Evolutionary conservation across 176 grass and related monocot species (phyloP).

Genomic region (Hsuehochloa calcarea): DNA sequence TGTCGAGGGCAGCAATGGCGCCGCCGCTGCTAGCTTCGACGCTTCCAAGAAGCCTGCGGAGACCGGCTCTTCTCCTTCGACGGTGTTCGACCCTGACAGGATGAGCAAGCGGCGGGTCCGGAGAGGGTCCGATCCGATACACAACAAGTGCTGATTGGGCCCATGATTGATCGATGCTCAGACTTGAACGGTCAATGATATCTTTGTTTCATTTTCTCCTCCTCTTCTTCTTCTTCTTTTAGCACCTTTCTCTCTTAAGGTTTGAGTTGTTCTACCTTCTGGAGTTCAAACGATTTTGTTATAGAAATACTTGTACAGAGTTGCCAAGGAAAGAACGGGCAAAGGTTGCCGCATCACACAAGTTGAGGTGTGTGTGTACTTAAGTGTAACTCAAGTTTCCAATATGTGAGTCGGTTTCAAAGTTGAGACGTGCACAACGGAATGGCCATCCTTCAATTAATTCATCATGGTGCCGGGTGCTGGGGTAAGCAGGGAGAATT

Average conservation of each 20-base stretch:
- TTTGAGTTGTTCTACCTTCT: conserved; percentile 17
- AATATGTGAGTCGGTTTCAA: not conserved
- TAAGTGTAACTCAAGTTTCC: too few relatives aligned
- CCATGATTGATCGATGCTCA: not conserved
- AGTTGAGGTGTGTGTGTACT: not conserved
- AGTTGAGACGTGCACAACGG: not conserved
- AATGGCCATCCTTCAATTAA: not conserved
- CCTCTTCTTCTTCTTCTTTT: not conserved
- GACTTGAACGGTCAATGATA: not conserved
- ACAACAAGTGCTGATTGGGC: conserved; percentile 56
- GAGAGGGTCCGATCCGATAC: conserved; percentile 64
- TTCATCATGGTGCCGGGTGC: too few relatives aligned
- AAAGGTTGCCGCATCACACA: conserved; percentile 4
- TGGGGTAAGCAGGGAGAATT: too few relatives aligned
- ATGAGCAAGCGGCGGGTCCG: conserved; percentile 69
- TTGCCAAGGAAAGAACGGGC: conserved; percentile 6
- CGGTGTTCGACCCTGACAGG: conserved; percentile 56
- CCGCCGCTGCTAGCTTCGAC: not conserved
- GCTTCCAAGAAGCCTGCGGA: conserved; percentile 20
- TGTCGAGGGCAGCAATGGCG: not conserved
- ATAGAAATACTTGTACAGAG: conserved; percentile 45
- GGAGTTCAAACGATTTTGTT: conserved; percentile 31
- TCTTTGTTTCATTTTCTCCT: not conserved
- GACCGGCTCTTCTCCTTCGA: conserved; percentile 22
- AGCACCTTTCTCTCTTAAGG: not conserved